Conservation (phyloP, 768 basidiomycete species). For the Lactarius trivialis region DNA sequence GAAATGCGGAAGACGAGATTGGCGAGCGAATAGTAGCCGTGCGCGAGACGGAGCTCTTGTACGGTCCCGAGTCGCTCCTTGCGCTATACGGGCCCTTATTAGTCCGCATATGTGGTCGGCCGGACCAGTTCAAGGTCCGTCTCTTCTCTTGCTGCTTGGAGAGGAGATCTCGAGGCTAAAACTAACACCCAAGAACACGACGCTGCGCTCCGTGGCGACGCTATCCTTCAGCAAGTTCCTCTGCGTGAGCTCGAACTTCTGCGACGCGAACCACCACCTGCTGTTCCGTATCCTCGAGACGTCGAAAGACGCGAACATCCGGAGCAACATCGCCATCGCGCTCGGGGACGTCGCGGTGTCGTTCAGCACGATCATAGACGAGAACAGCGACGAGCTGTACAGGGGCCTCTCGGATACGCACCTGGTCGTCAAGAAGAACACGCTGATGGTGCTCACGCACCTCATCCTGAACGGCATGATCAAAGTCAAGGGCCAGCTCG, state of each 20-base stretch:
- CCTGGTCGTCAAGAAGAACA: slow-evolving; percentile 95
- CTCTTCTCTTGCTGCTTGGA: too few species aligned
- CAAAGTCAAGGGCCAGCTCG: slow-evolving; percentile 98
- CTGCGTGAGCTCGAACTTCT: slow-evolving; percentile 90
- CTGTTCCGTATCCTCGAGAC: slow-evolving; percentile 94
- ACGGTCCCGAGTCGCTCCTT: slow-evolving; percentile 74
- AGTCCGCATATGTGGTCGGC: slow-evolving; percentile 84
- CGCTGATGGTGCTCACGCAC: slow-evolving; percentile 96
- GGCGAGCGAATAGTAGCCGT: slow-evolving; percentile 84
- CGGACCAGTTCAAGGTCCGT: slow-evolving; percentile 80
- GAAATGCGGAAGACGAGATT: slow-evolving; percentile 97
- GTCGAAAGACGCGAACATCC: slow-evolving; percentile 81
- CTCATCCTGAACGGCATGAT: slow-evolving; percentile 98
- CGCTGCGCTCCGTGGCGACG: slow-evolving; percentile 79
- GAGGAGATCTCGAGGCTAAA: too few species aligned
- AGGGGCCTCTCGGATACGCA: slow-evolving; percentile 85
- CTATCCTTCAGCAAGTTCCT: slow-evolving; percentile 93
- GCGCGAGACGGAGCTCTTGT: slow-evolving; percentile 82
- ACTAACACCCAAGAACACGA: slow-evolving; percentile 68
- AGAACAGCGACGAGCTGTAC: slow-evolving; percentile 94
- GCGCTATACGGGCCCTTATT: slow-evolving; percentile 86
- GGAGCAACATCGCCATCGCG: slow-evolving; percentile 95
- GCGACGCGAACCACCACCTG: slow-evolving; percentile 80
- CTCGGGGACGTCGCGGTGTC: slow-evolving; percentile 96
- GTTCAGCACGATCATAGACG: slow-evolving; percentile 96